Evolutionary conservation across 495 filamentous ascomycete species (phyloP), one percentile per base, ranked within the genome.

Genomic region (Aspergillus nidulans): DNA sequence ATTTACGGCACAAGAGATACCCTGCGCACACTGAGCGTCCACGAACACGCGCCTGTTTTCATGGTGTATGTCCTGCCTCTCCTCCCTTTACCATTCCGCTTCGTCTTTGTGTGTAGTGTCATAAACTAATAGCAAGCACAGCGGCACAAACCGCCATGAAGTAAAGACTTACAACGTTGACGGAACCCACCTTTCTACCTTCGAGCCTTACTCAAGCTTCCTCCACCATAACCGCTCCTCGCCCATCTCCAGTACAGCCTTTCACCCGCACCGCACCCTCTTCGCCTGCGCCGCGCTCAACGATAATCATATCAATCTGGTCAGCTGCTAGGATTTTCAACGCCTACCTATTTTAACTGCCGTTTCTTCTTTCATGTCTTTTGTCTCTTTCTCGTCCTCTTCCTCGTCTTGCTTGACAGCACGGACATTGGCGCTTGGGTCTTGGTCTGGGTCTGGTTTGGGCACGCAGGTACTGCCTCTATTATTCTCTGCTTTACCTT

Each of bases 1-100:
- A 88, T 95, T 55, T 72, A 79, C 52, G 84, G 88, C 1, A 91
- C 88, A n/a, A 85, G 77, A 44, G 85, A 90, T 58, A 88, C 87
- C 13, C 76, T 96, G 59, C 78, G 90, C 57, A 92, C 89, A 18
- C 79, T 96, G 56, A 92, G 89, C 65, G 90, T 94, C 21, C 94
- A 99, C 71, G 94, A 99, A 68, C 95, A 97, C 72, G 84, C 95
- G 42, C 94, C 94, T 25, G 92, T 99, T 6, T 95, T 97, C 77
- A 90, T 90, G 63, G 85, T 92, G 91, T 96, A 89, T 73, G 88
- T 84, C 40, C 30, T n/a, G n/a, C 30, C 4, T 13, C 4, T 10
- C 9, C 9, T 44, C 42, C 23, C 9, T 23, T 10, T 24, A 3
- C 16, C 15, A 1, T 16, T 19, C 21, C 16, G 42, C n/a, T 61